Evolutionary conservation across 2,329 filamentous ascomycete species (phyloP), one percentile per base, ranked within the genome.

Genomic region (Penicillium palitans): DNA sequence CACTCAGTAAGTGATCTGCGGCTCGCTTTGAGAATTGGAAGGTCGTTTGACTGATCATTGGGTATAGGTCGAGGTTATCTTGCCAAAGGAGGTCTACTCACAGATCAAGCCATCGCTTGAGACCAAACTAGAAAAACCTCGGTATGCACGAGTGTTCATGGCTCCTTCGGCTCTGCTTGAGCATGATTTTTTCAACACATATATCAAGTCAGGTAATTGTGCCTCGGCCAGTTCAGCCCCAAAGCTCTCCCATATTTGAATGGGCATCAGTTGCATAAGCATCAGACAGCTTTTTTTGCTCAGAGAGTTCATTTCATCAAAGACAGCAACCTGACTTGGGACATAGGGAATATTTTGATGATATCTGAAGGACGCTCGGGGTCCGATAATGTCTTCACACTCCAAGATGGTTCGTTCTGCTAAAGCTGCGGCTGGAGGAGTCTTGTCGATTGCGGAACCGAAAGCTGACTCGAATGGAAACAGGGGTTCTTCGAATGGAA

Each of bases 151-250:
- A 59, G 85, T 96, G 2, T 84, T 85, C 64, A 87, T 96, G 83
- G 84, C 85, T 4, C 80, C 96, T 10, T 82, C 82, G 9, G 86
- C 91, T 58, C 71, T 98, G 6, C 72, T 98, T 1, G 82, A 89
- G 35, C 84, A 85, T 1, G 84, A 87, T 0, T 96, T 97, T 68
- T 92, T 96, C 68, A 88, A 84, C n/a, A 81, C 87, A 44, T 93
- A 96, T 70, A 87, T 98, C 65, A 96, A 96, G 74, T 83, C 82
- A 59, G 90, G 90, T 90, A 77, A 24, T 27, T 24, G 7, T 25
- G 49, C 21, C 37, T 35, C n/a, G 6, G n/a, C 25, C 7, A 42
- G n/a, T 29, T 24, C n/a, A 39, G n/a, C 31, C 29, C 4, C 24
- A 35, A 39, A 25, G 21, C 6, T n/a, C 19, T 24, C 15, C 25